Conservation (phyloP, 2,329 filamentous ascomycete species). For the Zopfia rhizophila region DNA sequence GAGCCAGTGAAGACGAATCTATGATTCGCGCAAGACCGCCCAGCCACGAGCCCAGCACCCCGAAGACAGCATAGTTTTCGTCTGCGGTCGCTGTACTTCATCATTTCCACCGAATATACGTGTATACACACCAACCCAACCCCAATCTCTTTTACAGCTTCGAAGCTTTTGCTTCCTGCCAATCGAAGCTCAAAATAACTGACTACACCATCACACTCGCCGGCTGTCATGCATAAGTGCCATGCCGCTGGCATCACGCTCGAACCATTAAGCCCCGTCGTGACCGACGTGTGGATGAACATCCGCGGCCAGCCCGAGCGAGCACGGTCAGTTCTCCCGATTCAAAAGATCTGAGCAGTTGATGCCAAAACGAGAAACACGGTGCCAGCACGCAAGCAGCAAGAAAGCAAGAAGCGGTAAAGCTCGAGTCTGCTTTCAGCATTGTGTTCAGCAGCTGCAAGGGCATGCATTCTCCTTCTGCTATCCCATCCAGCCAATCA, state of each 20-base stretch:
- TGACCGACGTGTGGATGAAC: constrained; percentile 4
- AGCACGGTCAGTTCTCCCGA: constrained; percentile 6
- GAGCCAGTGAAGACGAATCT: no score
- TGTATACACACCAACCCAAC: constrained; percentile 12
- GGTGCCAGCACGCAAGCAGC: constrained; percentile 6
- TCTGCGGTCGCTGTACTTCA: no score
- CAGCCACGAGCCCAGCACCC: constrained; percentile 7
- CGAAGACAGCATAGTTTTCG: no score
- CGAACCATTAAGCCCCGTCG: constrained; percentile 23
- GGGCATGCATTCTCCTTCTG: background rate
- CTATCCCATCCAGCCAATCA: constrained; percentile 1
- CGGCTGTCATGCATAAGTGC: constrained; percentile 29
- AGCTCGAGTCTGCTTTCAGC: background rate
- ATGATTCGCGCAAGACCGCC: no score
- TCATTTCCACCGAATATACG: constrained; percentile 24
- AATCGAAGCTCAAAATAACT: constrained; percentile 14
- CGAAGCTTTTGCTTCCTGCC: constrained; percentile 16
- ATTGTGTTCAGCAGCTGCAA: constrained; percentile 2
- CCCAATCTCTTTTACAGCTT: constrained; percentile 29
- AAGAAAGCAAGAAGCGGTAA: constrained; percentile 10
- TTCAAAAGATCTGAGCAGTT: background rate
- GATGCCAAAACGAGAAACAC: background rate
- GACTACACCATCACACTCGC: constrained; percentile 19
- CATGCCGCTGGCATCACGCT: constrained; percentile 14
- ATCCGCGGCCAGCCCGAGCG: constrained; percentile 17